Conservation (phyloP, 78 protist genomes). For the Polysphondylium violaceum region DNA sequence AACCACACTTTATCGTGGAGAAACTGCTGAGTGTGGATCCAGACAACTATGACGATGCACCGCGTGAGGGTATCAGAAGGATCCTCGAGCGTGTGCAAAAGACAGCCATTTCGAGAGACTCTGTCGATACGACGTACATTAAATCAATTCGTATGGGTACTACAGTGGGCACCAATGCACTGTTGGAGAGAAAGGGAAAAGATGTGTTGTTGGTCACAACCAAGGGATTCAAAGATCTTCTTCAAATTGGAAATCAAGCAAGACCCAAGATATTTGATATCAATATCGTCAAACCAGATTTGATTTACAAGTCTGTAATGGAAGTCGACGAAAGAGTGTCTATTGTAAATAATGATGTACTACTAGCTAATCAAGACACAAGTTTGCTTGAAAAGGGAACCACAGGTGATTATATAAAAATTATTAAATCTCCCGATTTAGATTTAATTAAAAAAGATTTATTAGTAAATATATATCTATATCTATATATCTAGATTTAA, state of each 20-base stretch:
- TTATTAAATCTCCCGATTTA: constrained; percentile 28
- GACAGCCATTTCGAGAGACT: constrained; percentile 4
- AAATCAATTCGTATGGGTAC: constrained; percentile 96
- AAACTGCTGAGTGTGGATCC: constrained; percentile 96
- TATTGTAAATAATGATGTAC: neutral
- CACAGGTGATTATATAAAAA: constrained; percentile 65
- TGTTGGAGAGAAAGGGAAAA: constrained; percentile 96
- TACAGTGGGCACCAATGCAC: constrained; percentile 98
- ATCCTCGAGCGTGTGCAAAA: constrained; percentile 45
- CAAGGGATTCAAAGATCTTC: constrained; percentile 89
- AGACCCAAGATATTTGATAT: constrained; percentile 95
- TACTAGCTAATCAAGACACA: neutral
- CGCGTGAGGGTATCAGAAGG: constrained; percentile 96
- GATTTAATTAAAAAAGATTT: constrained; percentile 25
- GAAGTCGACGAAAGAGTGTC: constrained; percentile 88
- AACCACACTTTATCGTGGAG: constrained; percentile 41
- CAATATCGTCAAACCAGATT: constrained; percentile 78
- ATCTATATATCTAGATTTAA: neutral
- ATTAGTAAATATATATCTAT: neutral
- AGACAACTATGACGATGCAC: constrained; percentile 94
- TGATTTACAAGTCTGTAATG: constrained; percentile 86
- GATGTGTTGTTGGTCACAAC: constrained; percentile 85
- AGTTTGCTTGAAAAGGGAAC: constrained; percentile 4
- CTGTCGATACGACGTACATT: constrained; percentile 80
- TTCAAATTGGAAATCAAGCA: constrained; percentile 95